phyloP scores from a whole-genome alignment of 345 rosid species.

The Brassica rapa region DNA sequence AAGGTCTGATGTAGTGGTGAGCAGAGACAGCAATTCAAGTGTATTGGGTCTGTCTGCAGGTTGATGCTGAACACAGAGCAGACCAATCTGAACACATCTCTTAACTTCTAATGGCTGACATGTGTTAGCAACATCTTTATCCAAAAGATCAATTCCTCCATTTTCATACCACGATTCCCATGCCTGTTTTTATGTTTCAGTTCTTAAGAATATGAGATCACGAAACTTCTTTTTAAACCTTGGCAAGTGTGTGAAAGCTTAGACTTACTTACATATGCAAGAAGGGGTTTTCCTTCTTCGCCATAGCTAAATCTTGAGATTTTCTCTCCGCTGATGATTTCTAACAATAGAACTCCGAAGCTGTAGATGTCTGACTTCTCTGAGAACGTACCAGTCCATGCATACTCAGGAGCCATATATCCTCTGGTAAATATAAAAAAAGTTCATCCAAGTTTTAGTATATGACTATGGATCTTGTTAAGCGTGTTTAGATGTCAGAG shows the following conservation, averaged over 20 bases:
- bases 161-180: not conserved
- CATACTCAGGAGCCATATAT: constrained; percentile 56
- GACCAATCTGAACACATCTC: not conserved
- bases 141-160: not conserved
- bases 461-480: not conserved
- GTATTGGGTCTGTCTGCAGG: not conserved
- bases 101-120: not conserved
- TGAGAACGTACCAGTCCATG: constrained; percentile 46
- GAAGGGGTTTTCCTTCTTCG: constrained; percentile 13
- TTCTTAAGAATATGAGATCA: not conserved
- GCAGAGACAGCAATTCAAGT: not conserved
- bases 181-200: not conserved
- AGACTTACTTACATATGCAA: constrained; percentile 26
- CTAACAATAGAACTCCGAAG: constrained; percentile 46
- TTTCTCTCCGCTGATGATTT: constrained; percentile 27
- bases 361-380: constrained; percentile 52
- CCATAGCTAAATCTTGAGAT: constrained; percentile 21
- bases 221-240: not conserved
- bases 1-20: not conserved
- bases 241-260: not conserved
- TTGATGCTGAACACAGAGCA: not conserved
- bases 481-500: not conserved
- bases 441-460: not conserved
- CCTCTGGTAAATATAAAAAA: constrained; percentile 17
- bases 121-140: not conserved